A percentile compares a stretch with the other conserved stretches of the same genome.
Evolutionary conservation across 257 asterid genomes (phyloP).

Genomic region (Jasminum sambac): DNA sequence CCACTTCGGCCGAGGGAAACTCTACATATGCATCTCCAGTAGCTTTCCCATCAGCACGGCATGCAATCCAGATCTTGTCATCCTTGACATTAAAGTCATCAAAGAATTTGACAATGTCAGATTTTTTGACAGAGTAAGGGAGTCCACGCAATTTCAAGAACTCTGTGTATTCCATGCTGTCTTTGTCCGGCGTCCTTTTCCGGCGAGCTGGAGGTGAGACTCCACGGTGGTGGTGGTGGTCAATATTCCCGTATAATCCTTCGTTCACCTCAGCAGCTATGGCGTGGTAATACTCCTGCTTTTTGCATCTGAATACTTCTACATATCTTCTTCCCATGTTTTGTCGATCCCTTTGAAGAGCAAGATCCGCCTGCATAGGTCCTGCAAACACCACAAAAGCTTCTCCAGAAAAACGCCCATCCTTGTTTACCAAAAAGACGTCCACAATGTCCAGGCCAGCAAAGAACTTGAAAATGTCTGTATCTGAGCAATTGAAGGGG

Average conservation of each 20-base stretch:
- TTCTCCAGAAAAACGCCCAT: slow-evolving; percentile 85
- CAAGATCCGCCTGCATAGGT: slow-evolving; percentile 80
- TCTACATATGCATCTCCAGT: slow-evolving; percentile 94
- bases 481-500: slow-evolving; percentile 81
- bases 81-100: slow-evolving; percentile 60
- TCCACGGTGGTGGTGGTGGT: slow-evolving; percentile 44
- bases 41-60: slow-evolving; percentile 82
- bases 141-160: slow-evolving; percentile 84
- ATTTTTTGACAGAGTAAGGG: slow-evolving; percentile 71
- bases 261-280: slow-evolving; percentile 80
- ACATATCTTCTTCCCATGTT: slow-evolving; percentile 97
- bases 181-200: slow-evolving; percentile 78
- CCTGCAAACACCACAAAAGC: slow-evolving; percentile 85
- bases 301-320: slow-evolving; percentile 89
- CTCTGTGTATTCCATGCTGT: slow-evolving; percentile 77
- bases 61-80: slow-evolving; percentile 67
- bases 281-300: slow-evolving; percentile 89
- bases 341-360: slow-evolving; percentile 79
- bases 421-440: slow-evolving; percentile 74
- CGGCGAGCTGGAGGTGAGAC: slow-evolving; percentile 64
- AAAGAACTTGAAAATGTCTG: slow-evolving; percentile 78
- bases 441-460: slow-evolving; percentile 88
- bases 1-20: slow-evolving; percentile 72
- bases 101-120: slow-evolving; percentile 69
- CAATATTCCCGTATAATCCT: slow-evolving; percentile 46